Percentiles rank a stretch among this genome's conserved stretches.
phyloP scores from a whole-genome alignment of 2,329 filamentous ascomycete species.

The Juglanconis juglandina region DNA sequence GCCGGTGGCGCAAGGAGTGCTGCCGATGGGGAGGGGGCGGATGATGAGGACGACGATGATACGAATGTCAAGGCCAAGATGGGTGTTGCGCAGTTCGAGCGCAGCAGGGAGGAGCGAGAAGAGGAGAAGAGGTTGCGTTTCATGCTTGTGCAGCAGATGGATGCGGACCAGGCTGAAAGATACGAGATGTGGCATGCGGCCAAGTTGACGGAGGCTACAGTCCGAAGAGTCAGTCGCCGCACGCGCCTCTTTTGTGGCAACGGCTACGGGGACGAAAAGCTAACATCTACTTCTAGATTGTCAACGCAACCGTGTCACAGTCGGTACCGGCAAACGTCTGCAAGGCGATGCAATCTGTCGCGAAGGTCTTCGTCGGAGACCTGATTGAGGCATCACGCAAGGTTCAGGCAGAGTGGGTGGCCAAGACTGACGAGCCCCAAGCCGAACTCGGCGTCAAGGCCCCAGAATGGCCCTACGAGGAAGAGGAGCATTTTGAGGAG shows the following conservation, averaged over 20 bases:
- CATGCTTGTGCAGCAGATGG: conserved; percentile 63
- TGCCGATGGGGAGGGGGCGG: conserved; percentile 50
- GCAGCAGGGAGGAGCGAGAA: conserved; percentile 53
- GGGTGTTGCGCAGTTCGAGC: conserved; percentile 29
- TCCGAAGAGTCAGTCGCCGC: conserved; percentile 55
- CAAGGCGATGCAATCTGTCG: conserved; percentile 70
- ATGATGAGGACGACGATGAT: conserved; percentile 38
- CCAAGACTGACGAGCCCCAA: conserved; percentile 54
- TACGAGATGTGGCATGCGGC: conserved; percentile 70
- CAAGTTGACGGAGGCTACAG: conserved; percentile 65
- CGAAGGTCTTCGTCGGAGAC: conserved; percentile 74
- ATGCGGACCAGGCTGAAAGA: conserved; percentile 62
- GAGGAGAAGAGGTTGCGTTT: conserved; percentile 62
- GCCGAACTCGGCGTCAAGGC: conserved; percentile 42
- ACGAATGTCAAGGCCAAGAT: conserved; percentile 24
- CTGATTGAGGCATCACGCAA: conserved; percentile 69
- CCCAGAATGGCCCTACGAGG: conserved; percentile 30
- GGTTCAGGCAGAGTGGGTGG: conserved; percentile 69
- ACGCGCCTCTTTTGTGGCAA: not conserved
- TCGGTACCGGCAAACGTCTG: conserved; percentile 72
- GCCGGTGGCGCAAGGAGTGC: conserved; percentile 40
- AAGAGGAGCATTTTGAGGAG: conserved; percentile 23
- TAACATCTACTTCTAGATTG: conserved; percentile 47
- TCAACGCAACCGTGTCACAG: conserved; percentile 78
- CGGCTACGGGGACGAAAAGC: not conserved